Evolutionary conservation across 2,329 filamentous ascomycete genomes (phyloP).

Genomic region (Botrytis byssoidea): DNA sequence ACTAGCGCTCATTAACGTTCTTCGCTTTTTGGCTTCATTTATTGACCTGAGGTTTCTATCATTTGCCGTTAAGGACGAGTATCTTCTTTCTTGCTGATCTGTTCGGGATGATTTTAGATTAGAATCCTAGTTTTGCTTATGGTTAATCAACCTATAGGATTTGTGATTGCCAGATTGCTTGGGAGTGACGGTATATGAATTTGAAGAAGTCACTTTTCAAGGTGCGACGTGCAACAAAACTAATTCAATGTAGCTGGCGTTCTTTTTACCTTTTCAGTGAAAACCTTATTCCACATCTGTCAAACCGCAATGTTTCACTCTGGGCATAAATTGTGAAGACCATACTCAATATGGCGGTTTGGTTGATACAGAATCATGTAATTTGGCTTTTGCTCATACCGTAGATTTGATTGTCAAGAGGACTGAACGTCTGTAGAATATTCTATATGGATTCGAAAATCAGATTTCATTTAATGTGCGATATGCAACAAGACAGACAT

Average conservation of each 20-base stretch:
- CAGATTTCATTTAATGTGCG: neutral
- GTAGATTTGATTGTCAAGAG: neutral
- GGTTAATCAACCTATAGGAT: neutral
- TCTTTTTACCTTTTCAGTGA: neutral
- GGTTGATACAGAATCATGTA: neutral
- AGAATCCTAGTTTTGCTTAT: neutral
- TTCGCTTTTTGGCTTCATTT: neutral
- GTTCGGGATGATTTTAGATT: too few relatives aligned
- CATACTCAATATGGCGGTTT: neutral
- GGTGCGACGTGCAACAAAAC: neutral
- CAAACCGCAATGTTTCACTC: neutral
- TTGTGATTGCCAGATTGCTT: neutral
- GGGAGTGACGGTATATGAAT: rapidly evolving
- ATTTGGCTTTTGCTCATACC: neutral
- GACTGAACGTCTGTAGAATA: too few relatives aligned
- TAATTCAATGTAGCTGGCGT: neutral
- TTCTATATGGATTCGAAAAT: neutral
- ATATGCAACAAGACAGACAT: neutral
- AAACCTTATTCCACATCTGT: neutral
- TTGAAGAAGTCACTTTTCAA: neutral
- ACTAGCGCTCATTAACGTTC: neutral
- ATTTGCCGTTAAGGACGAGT: neutral
- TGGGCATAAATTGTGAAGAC: neutral
- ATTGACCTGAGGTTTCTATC: neutral
- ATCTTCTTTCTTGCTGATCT: neutral